Base-by-base conservation (phyloP, 345 rosid species). In the Camelina hispida region DNA sequence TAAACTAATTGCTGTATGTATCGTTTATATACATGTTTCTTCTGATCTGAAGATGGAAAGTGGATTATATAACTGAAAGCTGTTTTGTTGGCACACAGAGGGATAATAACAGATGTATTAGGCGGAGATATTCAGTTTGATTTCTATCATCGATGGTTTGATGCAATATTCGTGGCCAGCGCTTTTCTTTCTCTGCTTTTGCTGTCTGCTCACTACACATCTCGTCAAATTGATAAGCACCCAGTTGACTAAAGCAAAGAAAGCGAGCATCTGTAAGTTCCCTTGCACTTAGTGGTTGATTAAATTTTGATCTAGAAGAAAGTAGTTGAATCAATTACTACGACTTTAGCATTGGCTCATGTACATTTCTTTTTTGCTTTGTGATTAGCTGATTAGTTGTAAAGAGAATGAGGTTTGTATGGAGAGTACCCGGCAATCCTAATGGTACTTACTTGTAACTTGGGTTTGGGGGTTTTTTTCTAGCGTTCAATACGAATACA, bases 51-150 rank as follows among this genome's bases (percentile, higher is more conserved):
- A 30, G 16, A 59, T 18, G 7, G 11, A 23, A 34, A 16, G 13
- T 71, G 58, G 47, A 50, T 12, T 56, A 17, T 35, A 17, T 53
- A 13, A 63, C 35, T 58, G 67, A 68, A 57, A 16, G 64, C 14
- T 76, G 40, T 46, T 54, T 69, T 35, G 65, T 56, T 70, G 80
- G 53, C 11, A 32, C 97, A 93, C 97, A 93, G 99, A 89, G 78
- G 87, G 71, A 93, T 93, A 68, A 93, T 93, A 85, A 96, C 96
- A 22, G 96, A 87, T 68, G 99, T 96, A 48, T 68, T 95, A 80
- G 99, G 98, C 10, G 98, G 97, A 74, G 99, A 95, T 69, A 93
- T 93, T 78, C 99, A 93, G 83, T 93, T 95, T 60, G 99, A 90
- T 82, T 93, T 93, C 80, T 95, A 93, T 84, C 98, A 95, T 69